Conservation (phyloP, 2,329 filamentous ascomycete species). For the Aureobasidium sp. region DNA sequence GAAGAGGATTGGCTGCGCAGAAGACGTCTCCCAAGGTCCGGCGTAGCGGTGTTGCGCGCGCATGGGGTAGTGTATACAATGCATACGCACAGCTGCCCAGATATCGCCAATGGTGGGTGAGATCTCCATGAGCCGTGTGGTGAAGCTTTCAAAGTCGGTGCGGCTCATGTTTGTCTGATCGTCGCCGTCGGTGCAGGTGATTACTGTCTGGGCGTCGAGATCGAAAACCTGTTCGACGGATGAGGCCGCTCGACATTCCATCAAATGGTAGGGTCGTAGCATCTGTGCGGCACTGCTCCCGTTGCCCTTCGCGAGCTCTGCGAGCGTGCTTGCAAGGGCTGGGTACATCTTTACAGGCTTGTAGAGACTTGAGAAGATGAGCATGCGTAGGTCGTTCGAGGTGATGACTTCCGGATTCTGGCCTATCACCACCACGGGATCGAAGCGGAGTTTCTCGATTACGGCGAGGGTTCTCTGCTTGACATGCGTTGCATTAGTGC, state of each 20-base stretch:
- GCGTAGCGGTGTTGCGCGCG: background rate
- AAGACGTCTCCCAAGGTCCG: conserved; percentile 29
- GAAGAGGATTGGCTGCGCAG: conserved; percentile 50
- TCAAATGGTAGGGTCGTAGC: conserved; percentile 33
- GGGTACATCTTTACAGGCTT: conserved; percentile 34
- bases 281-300: conserved; percentile 26
- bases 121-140: conserved; percentile 23
- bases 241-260: conserved; percentile 24
- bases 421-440: conserved; percentile 31
- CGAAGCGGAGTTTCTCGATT: conserved; percentile 37
- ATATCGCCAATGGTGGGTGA: conserved; percentile 29
- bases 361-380: conserved; percentile 14
- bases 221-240: conserved; percentile 17
- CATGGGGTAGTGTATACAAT: conserved; percentile 25
- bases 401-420: background rate
- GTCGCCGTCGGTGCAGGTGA: conserved; percentile 33
- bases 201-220: conserved; percentile 20
- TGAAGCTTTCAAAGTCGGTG: conserved; percentile 19
- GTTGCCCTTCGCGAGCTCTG: conserved; percentile 25
- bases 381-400: conserved; percentile 3
- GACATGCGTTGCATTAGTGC: conserved; percentile 22
- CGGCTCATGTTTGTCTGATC: conserved; percentile 22
- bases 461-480: conserved; percentile 36
- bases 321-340: conserved; percentile 27
- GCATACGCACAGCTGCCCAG: conserved; percentile 33